Evolutionary conservation across 192 early-diverging fungal species (phyloP).

Genomic region (Spizellomyces punctatus): DNA sequence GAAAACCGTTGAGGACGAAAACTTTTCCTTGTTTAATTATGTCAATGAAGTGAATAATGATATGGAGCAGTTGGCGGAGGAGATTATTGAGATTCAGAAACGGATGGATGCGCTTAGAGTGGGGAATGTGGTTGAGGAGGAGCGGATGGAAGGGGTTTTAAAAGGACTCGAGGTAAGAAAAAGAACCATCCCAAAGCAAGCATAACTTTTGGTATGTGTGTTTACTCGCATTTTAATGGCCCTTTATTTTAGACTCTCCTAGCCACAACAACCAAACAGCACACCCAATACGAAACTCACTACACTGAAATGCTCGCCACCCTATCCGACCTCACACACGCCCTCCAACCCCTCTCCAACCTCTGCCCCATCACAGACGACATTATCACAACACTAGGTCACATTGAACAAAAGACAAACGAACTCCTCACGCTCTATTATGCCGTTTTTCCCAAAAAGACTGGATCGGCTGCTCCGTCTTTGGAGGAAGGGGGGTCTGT

Average conservation of each 20-base stretch:
- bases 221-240: not conserved
- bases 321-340: not conserved
- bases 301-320: conserved; percentile 39
- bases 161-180: conserved; percentile 43
- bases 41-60: conserved; percentile 69
- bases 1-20: conserved; percentile 62
- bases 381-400: conserved; percentile 50
- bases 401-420: conserved; percentile 58
- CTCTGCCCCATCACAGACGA: conserved; percentile 41
- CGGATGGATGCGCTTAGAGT: conserved; percentile 50
- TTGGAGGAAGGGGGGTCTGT: conserved; percentile 14
- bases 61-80: conserved; percentile 58
- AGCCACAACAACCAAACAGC: conserved; percentile 34
- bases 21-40: conserved; percentile 70
- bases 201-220: not conserved
- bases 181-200: not conserved
- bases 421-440: conserved; percentile 57
- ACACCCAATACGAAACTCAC: conserved; percentile 41
- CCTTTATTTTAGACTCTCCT: conserved; percentile 33
- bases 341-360: conserved; percentile 11
- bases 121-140: conserved; percentile 46
- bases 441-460: conserved; percentile 51
- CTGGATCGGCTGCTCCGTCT: conserved; percentile 18
- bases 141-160: conserved; percentile 43
- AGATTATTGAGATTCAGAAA: conserved; percentile 56